These are phyloP conservation scores for Penicillium ucsense DNA, from an alignment of 495 filamentous ascomycete species.

Conservation along the genomic window DNA sequence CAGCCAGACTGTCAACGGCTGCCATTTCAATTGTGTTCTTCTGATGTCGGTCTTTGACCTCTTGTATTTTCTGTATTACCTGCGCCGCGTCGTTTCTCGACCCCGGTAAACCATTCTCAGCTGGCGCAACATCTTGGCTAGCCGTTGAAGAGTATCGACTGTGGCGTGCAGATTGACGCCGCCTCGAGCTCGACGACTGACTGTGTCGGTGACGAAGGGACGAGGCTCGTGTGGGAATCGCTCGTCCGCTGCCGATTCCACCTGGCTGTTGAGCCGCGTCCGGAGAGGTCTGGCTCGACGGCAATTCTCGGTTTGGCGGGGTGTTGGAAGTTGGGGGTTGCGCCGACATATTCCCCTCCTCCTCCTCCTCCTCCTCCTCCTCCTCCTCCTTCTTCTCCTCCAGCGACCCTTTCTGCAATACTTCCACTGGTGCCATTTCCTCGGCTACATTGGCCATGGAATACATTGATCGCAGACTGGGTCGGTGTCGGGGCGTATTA, in stretches of 20 bases:
- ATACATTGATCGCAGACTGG: constrained; percentile 34
- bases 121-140: constrained; percentile 22
- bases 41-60: constrained; percentile 43
- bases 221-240: constrained; percentile 59
- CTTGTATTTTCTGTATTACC: constrained; percentile 40
- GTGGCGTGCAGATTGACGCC: constrained; percentile 26
- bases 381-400: constrained; percentile 13
- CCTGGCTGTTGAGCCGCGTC: constrained; percentile 28
- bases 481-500: constrained; percentile 27
- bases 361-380: constrained; percentile 4
- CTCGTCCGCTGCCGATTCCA: constrained; percentile 37
- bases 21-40: constrained; percentile 33
- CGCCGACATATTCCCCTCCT: too few relatives aligned
- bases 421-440: constrained; percentile 18
- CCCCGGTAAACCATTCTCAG: constrained; percentile 25
- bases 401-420: constrained; percentile 9
- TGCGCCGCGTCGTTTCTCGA: constrained; percentile 32
- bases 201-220: constrained; percentile 48
- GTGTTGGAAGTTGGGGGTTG: constrained; percentile 7
- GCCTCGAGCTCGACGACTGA: constrained; percentile 27
- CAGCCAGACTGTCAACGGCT: constrained; percentile 22
- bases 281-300: constrained; percentile 18
- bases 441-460: constrained; percentile 39
- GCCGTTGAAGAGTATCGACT: constrained; percentile 32
- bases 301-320: constrained; percentile 19